Evolutionary conservation across 2,329 filamentous ascomycete species (phyloP).

Genomic region (Diaporthe citriasiana): DNA sequence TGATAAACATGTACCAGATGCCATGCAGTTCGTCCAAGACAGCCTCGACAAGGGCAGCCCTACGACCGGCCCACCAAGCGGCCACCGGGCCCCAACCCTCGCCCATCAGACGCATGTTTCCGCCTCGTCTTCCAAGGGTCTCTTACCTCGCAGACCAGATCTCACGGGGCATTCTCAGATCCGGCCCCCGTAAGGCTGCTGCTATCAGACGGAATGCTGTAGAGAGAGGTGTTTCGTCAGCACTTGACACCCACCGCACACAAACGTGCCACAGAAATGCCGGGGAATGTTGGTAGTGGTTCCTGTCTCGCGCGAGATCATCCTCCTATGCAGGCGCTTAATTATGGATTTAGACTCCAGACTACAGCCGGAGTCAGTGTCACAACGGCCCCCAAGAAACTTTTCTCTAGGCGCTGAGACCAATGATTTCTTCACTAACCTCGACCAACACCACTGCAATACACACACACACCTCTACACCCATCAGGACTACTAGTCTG

Average conservation of each 20-base stretch:
- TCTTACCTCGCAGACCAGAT: constrained; percentile 4
- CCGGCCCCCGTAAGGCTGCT: constrained; percentile 17
- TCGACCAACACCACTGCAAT: background rate
- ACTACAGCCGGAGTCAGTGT: constrained; percentile 8
- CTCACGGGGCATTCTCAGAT: constrained; percentile 19
- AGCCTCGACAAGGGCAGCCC: constrained; percentile 20
- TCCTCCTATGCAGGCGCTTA: constrained; percentile 33
- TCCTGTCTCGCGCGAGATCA: background rate
- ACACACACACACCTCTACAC: background rate
- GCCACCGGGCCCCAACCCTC: constrained; percentile 11
- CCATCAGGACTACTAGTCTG: background rate
- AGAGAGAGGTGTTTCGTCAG: background rate
- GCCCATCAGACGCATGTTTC: constrained; percentile 34
- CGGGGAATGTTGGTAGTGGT: constrained; percentile 12
- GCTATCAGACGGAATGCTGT: constrained; percentile 16
- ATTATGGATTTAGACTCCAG: constrained; percentile 15
- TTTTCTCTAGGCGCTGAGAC: constrained; percentile 2
- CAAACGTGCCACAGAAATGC: constrained; percentile 15
- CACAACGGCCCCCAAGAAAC: constrained; percentile 2
- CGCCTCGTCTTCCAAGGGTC: constrained; percentile 4
- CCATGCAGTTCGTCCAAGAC: constrained; percentile 5
- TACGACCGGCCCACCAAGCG: constrained; percentile 26
- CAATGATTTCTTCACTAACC: background rate
- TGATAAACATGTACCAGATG: constrained; percentile 30
- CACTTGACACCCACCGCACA: background rate